Evolutionary conservation across 2,329 filamentous ascomycete species (phyloP), one percentile per base, ranked within the genome.

Genomic region (Alternaria sp.): DNA sequence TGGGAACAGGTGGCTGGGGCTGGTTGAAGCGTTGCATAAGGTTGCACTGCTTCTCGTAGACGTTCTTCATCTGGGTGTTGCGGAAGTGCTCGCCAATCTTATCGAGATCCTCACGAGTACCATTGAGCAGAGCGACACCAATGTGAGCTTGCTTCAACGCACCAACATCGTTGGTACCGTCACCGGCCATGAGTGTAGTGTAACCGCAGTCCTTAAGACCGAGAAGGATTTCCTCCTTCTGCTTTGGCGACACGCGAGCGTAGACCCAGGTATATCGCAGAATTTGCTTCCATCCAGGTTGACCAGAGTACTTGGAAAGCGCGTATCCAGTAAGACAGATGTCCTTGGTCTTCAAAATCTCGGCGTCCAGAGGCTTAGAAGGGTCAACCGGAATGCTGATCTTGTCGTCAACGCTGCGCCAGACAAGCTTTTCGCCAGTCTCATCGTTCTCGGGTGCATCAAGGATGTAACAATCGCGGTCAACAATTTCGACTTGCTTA

Each of bases 131-230:
- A 23, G 95, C 95, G 63, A 99, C 91, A 79, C 95, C 95, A 64
- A 99, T 93, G 75, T 99, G 95, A 39, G 95, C 95, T 80, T 99
- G 95, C 83, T 99, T 99, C 73, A 99, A 83, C 42, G 95, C 95
- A 65, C 95, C 95, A 54, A 99, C 95, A 74, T 99, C 95, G 78
- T 99, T 99, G 54, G 95, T 99, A 64, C 95, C 95, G 73, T 99
- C 95, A 78, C 95, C 95, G 70, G 93, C 96, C 95, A 99, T 99
- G 62, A 99, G 86, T 29, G 95, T 99, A 61, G 95, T 97, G 82
- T 99, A 99, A 49, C 95, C 95, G 81, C 92, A 91, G 72, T 97
- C 93, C 81, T 97, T 97, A 62, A 98, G 86, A 36, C 95, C 95
- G 23, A 97, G 86, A n/a, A 99, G 84, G 72, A 99, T 98, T 54